phyloP scores from a whole-genome alignment of 2,329 filamentous ascomycete genomes.

The Beauveria sp. region DNA sequence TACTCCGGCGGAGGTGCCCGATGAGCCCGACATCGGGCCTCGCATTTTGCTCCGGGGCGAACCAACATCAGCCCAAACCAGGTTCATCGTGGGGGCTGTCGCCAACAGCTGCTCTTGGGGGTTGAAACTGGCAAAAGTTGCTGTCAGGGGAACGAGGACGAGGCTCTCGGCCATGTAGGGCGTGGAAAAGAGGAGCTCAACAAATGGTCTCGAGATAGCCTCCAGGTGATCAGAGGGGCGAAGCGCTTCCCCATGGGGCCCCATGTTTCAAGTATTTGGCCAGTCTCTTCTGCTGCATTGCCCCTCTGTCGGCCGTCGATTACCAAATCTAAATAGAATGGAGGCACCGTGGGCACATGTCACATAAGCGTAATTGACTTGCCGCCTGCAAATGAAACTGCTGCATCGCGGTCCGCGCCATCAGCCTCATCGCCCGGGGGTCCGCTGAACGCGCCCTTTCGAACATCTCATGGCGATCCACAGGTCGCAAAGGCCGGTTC shows the following conservation, averaged over 20 bases:
- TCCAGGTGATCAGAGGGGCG: neutral
- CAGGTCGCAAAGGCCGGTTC: neutral
- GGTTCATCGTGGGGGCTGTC: neutral
- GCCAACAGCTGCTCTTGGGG: conserved; percentile 3
- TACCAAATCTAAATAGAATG: neutral
- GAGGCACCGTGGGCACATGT: neutral
- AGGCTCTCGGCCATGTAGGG: conserved; percentile 4
- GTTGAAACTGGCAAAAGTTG: neutral
- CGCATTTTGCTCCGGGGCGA: neutral
- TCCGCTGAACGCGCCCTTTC: neutral
- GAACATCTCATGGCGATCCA: neutral
- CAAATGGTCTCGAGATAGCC: neutral
- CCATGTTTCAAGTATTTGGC: neutral
- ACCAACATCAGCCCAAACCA: neutral
- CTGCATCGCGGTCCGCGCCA: conserved; percentile 2
- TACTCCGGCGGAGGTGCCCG: conserved; percentile 1
- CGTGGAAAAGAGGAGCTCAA: conserved; percentile 9
- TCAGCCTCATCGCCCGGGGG: neutral
- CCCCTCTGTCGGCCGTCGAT: neutral
- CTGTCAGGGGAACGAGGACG: neutral
- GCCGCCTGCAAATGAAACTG: neutral
- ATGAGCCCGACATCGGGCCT: conserved; percentile 5
- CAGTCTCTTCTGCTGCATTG: neutral
- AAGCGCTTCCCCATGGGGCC: conserved; percentile 4
- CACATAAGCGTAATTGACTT: neutral